Evolutionary conservation across 2,329 filamentous ascomycete species (phyloP).

Genomic region (Didymellaceae sp.): DNA sequence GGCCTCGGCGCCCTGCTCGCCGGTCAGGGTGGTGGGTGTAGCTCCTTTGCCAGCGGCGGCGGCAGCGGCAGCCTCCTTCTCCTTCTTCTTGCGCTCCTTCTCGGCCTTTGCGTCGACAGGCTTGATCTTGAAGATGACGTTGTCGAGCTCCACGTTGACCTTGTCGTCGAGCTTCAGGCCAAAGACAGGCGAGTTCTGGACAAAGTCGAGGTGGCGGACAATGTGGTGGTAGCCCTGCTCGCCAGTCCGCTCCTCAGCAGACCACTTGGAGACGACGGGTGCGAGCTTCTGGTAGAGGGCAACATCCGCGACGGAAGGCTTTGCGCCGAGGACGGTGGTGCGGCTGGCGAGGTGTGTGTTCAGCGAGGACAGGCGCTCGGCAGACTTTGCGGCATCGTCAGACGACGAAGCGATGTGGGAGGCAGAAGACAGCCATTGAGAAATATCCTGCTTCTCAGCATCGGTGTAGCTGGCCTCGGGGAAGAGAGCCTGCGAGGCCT

Average conservation of each 20-base stretch:
- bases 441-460: constrained; percentile 83
- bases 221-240: constrained; percentile 89
- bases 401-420: constrained; percentile 68
- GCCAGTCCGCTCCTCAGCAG: constrained; percentile 84
- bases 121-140: constrained; percentile 86
- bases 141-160: constrained; percentile 77
- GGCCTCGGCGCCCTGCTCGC: constrained; percentile 43
- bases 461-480: constrained; percentile 73
- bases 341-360: constrained; percentile 88
- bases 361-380: constrained; percentile 75
- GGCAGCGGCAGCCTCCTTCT: constrained; percentile 71
- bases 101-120: constrained; percentile 90
- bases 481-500: constrained; percentile 68
- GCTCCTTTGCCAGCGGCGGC: constrained; percentile 60
- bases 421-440: constrained; percentile 84
- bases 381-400: constrained; percentile 63
- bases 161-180: constrained; percentile 77
- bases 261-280: constrained; percentile 79
- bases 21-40: constrained; percentile 48
- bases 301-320: constrained; percentile 87
- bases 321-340: constrained; percentile 86
- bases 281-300: constrained; percentile 81
- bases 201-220: constrained; percentile 89
- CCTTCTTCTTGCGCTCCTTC: constrained; percentile 96
- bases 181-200: constrained; percentile 82